A percentile compares a stretch with the other conserved stretches of the same genome.
Conservation (phyloP, 139 green algal species). For the Pleodorina starrii region DNA sequence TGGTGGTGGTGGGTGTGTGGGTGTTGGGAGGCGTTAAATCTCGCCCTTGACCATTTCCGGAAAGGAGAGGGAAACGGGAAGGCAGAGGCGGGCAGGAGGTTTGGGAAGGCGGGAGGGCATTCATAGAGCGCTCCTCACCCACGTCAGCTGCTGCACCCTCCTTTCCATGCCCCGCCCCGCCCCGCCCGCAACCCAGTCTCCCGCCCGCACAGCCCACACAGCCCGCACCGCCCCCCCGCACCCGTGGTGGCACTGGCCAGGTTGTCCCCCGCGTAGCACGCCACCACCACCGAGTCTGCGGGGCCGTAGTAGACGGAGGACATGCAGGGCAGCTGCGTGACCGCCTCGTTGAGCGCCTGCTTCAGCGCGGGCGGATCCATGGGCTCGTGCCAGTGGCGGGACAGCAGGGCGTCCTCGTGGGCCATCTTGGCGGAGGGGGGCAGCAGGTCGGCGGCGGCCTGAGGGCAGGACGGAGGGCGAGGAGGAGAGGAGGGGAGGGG, state of each 20-base stretch:
- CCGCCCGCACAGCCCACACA: too few species aligned
- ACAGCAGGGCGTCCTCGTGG: slow-evolving; percentile 58
- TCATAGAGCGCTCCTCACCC: neutral
- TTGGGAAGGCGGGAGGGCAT: too few species aligned
- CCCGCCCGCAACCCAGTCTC: neutral
- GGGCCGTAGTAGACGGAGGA: slow-evolving; percentile 34
- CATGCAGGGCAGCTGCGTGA: slow-evolving; percentile 54
- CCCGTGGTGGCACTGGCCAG: slow-evolving; percentile 24
- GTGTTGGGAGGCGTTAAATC: too few species aligned
- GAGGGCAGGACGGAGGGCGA: neutral
- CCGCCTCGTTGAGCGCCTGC: slow-evolving; percentile 61
- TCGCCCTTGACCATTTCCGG: too few species aligned
- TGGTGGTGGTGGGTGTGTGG: neutral
- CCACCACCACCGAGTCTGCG: slow-evolving; percentile 54
- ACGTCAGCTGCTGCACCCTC: neutral
- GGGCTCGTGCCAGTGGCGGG: slow-evolving; percentile 54
- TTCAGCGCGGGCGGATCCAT: slow-evolving; percentile 54
- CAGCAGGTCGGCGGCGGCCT: slow-evolving; percentile 60
- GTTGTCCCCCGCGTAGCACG: slow-evolving; percentile 55
- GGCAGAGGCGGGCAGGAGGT: too few species aligned
- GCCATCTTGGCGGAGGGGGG: slow-evolving; percentile 53
- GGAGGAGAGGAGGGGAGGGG: neutral
- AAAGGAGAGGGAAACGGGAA: too few species aligned
- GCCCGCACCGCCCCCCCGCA: neutral
- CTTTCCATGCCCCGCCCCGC: neutral